Evolutionary conservation across 495 filamentous ascomycete genomes (phyloP).

Genomic region (Penicillium ucsense): DNA sequence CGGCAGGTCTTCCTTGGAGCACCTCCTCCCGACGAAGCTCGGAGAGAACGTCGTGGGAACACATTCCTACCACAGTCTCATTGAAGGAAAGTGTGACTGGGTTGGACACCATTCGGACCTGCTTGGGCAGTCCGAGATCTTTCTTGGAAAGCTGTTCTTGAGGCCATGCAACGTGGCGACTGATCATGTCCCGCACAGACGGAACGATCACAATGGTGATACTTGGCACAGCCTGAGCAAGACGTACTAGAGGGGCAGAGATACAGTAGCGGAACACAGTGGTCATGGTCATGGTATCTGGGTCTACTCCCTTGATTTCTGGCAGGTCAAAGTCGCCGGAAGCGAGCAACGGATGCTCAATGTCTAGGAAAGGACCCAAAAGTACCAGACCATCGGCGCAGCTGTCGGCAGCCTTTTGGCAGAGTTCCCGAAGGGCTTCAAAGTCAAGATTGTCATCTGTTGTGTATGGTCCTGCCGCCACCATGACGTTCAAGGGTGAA

Average conservation of each 20-base stretch:
- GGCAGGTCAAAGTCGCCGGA: slow-evolving; percentile 87
- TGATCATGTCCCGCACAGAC: slow-evolving; percentile 74
- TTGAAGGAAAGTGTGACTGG: slow-evolving; percentile 81
- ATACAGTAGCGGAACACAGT: slow-evolving; percentile 79
- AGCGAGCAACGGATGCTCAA: slow-evolving; percentile 81
- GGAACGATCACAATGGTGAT: slow-evolving; percentile 78
- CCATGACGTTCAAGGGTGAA: slow-evolving; percentile 60
- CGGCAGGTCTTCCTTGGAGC: slow-evolving; percentile 42
- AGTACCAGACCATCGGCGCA: slow-evolving; percentile 75
- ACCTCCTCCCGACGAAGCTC: slow-evolving; percentile 74
- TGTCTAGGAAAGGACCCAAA: slow-evolving; percentile 79
- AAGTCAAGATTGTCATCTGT: slow-evolving; percentile 85
- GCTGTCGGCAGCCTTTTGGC: slow-evolving; percentile 60
- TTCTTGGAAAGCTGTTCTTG: slow-evolving; percentile 69
- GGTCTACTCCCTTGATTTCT: slow-evolving; percentile 55
- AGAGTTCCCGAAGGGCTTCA: slow-evolving; percentile 73
- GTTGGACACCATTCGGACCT: slow-evolving; percentile 70
- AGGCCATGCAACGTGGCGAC: slow-evolving; percentile 79
- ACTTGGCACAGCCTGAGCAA: slow-evolving; percentile 57
- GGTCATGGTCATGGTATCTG: slow-evolving; percentile 67
- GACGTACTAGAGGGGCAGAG: slow-evolving; percentile 51
- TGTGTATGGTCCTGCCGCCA: slow-evolving; percentile 83
- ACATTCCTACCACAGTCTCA: slow-evolving; percentile 69
- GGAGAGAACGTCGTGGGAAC: slow-evolving; percentile 71
- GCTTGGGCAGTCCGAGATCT: slow-evolving; percentile 65